Evolutionary conservation across 2,329 filamentous ascomycete genomes (phyloP).

Genomic region (Cucurbitaria berberidis): DNA sequence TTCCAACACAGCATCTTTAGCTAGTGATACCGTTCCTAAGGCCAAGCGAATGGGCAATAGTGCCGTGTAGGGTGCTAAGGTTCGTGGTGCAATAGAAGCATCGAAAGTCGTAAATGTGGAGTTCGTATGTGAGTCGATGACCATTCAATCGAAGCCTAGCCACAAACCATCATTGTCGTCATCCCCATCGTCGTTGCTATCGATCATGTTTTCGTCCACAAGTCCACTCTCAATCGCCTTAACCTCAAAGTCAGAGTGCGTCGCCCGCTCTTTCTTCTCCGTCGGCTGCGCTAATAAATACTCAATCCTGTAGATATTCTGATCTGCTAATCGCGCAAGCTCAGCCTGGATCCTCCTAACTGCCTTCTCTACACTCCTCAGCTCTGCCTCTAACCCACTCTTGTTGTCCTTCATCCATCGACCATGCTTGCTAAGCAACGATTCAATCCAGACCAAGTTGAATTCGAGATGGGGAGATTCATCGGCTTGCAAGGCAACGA

Average conservation of each 20-base stretch:
- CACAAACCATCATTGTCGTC: constrained; percentile 55
- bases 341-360: constrained; percentile 82
- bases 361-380: constrained; percentile 81
- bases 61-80: background rate
- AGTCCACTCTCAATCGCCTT: constrained; percentile 40
- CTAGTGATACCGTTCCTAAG: no score
- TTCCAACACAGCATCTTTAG: no score
- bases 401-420: constrained; percentile 82
- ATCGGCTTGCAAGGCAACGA: constrained; percentile 86
- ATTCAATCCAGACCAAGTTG: constrained; percentile 90
- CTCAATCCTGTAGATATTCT: constrained; percentile 88
- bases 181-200: constrained; percentile 43
- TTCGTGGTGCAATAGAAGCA: background rate
- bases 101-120: background rate
- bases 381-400: constrained; percentile 79
- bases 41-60: no score
- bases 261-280: constrained; percentile 32
- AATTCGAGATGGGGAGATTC: constrained; percentile 94
- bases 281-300: constrained; percentile 70
- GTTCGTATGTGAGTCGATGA: background rate
- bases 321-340: constrained; percentile 80
- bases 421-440: constrained; percentile 79
- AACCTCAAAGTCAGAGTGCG: constrained; percentile 40
- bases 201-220: constrained; percentile 46
- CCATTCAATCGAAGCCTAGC: constrained; percentile 57